phyloP scores from a whole-genome alignment of 2,329 filamentous ascomycete species.

The Colletotrichum kahawae region DNA sequence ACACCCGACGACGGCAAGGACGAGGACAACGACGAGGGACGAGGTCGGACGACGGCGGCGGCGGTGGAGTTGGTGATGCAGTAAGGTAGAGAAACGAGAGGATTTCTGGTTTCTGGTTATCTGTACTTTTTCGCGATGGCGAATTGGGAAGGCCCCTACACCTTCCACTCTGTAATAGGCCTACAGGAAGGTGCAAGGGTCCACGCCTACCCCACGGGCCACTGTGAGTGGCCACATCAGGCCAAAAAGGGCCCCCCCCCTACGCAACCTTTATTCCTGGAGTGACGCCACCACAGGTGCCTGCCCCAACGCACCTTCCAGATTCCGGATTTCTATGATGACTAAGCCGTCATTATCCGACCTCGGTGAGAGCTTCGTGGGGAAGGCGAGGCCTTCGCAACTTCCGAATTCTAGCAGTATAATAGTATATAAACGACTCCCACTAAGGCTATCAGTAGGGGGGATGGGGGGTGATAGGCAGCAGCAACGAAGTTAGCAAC shows the following conservation, averaged over 20 bases:
- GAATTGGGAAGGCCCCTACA: background rate
- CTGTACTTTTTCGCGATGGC: conserved; percentile 22
- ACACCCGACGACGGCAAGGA: background rate
- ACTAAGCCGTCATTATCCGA: background rate
- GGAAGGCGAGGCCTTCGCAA: too few relatives aligned
- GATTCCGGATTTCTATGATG: background rate
- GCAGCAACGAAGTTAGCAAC: too few relatives aligned
- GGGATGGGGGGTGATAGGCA: too few relatives aligned
- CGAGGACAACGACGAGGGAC: background rate
- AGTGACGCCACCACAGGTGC: background rate
- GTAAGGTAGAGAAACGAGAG: background rate
- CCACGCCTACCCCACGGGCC: background rate
- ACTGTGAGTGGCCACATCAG: background rate
- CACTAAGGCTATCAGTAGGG: too few relatives aligned
- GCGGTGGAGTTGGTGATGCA: background rate
- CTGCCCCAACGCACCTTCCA: background rate
- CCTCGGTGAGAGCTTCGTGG: background rate
- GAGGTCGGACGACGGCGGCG: background rate
- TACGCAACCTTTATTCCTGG: background rate
- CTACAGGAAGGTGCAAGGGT: background rate
- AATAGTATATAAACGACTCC: too few relatives aligned
- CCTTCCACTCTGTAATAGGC: background rate
- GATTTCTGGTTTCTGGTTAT: conserved; percentile 2
- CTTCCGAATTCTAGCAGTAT: too few relatives aligned
- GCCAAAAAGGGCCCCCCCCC: background rate